Evolutionary conservation across 1,284 basidiomycete species (phyloP).

Genomic region (Taiwanofungus camphoratus): DNA sequence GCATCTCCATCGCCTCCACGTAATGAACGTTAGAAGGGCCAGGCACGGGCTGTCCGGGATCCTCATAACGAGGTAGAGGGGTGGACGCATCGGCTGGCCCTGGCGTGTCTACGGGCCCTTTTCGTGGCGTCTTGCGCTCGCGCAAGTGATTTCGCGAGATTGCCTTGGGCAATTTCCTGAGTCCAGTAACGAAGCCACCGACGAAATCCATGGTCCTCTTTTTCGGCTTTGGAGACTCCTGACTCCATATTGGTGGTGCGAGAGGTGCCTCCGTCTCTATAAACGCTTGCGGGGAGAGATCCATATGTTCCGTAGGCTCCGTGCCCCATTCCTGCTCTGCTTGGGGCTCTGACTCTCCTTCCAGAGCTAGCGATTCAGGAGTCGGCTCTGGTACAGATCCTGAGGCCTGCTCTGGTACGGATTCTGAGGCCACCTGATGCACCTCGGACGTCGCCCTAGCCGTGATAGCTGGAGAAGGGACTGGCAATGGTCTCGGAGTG

Average conservation of each 20-base stretch:
- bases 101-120: slow-evolving; percentile 11
- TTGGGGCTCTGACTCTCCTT: slow-evolving; percentile 4
- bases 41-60: slow-evolving; percentile 14
- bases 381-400: neutral
- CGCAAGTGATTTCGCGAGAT: slow-evolving; percentile 18
- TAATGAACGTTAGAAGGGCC: slow-evolving; percentile 20
- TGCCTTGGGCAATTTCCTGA: slow-evolving; percentile 24
- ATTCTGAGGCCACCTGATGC: neutral
- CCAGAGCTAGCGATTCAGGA: too few species aligned
- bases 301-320: slow-evolving; percentile 13
- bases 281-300: slow-evolving; percentile 9
- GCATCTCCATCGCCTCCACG: slow-evolving; percentile 18
- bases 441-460: slow-evolving; percentile 8
- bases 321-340: slow-evolving; percentile 9
- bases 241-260: neutral
- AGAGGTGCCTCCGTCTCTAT: slow-evolving; percentile 1
- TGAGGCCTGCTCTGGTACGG: neutral
- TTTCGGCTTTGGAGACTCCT: slow-evolving; percentile 6
- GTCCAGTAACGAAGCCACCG: slow-evolving; percentile 27
- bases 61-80: slow-evolving; percentile 22
- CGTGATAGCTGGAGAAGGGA: slow-evolving; percentile 11
- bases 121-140: slow-evolving; percentile 16
- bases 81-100: slow-evolving; percentile 7
- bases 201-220: slow-evolving; percentile 22
- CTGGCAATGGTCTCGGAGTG: slow-evolving; percentile 7